Base-by-base conservation (phyloP, 305 asterid genomes). In the Caryopteris hybrid region DNA sequence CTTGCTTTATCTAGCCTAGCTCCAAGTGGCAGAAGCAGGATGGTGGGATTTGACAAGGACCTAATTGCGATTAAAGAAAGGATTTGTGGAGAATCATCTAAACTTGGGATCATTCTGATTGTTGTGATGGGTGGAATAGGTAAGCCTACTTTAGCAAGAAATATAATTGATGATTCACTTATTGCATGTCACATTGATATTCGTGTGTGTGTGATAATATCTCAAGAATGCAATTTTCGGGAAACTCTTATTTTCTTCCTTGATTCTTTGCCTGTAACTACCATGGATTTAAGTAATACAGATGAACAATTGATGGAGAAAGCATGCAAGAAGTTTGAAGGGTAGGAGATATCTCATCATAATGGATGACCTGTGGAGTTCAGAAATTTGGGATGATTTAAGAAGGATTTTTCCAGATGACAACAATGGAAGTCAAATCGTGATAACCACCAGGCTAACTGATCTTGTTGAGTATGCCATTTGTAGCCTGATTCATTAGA, bases 111-210 rank as follows among this genome's bases (percentile, higher is more conserved):
- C 67, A 8, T 75, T 45, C 50, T 75, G 27, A 53, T 75, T 0
- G 69, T 60, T 20, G 79, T 76, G 7, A 75, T 75, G 79, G 76
- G 72, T 1, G 79, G 77, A 25, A 73, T 73, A 17, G 77, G 73
- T 39, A 73, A 73, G 80, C 64, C 79, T 21, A 61, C 80, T 70
- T 18, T 76, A 59, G 80, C 76, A n/a, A 51, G 16, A 6, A 57
- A 58, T 58, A 33, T 64, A 9, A 69, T 75, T 46, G 31, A 64
- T 13, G 79, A 75, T 59, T 34, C 70, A 0, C 39, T 50, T 5
- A 46, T 42, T 22, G 47, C 13, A 8, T 64, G 70, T 50, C 66
- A 51, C 53, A 70, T 75, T 31, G 66, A 75, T 59, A 20, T 52
- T 52, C 76, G 76, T 64, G 64, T 60, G 41, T 75, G 79, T 76